phyloP scores from a whole-genome alignment of 805 yeast genomes.

The Ogataea ganodermae region DNA sequence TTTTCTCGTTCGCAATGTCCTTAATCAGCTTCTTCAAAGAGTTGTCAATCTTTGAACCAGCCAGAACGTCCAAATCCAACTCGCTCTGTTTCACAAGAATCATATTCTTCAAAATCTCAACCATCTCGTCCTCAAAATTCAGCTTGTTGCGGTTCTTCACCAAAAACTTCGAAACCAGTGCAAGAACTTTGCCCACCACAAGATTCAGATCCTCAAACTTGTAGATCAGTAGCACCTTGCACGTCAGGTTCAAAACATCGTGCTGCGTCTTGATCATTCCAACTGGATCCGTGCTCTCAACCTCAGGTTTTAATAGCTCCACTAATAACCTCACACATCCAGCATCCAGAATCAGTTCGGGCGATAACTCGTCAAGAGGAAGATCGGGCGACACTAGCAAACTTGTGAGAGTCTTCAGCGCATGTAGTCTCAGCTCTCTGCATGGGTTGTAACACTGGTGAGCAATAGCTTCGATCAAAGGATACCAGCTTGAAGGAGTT shows the following conservation, averaged over 20 bases:
- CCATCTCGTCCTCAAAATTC: slow-evolving; percentile 34
- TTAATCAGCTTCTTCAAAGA: slow-evolving; percentile 25
- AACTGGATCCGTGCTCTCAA: slow-evolving; percentile 55
- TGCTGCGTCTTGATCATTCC: slow-evolving; percentile 69
- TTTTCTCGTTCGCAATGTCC: slow-evolving; percentile 14
- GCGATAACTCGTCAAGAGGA: slow-evolving; percentile 39
- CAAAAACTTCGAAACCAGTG: slow-evolving; percentile 30
- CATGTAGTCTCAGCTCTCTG: slow-evolving; percentile 67
- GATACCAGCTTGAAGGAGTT: slow-evolving; percentile 44
- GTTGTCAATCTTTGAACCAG: slow-evolving; percentile 28
- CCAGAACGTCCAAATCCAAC: slow-evolving; percentile 26
- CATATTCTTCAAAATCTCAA: slow-evolving; percentile 37
- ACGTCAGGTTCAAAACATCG: slow-evolving; percentile 65
- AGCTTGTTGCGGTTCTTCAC: slow-evolving; percentile 25
- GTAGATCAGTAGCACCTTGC: slow-evolving; percentile 50
- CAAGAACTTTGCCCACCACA: slow-evolving; percentile 31
- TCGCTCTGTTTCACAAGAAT: slow-evolving; percentile 32
- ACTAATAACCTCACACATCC: slow-evolving; percentile 75
- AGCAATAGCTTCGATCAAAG: slow-evolving; percentile 78
- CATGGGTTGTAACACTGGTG: slow-evolving; percentile 91
- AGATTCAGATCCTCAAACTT: slow-evolving; percentile 28
- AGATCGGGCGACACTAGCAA: slow-evolving; percentile 44
- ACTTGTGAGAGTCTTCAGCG: slow-evolving; percentile 60
- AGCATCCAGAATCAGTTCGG: slow-evolving; percentile 63
- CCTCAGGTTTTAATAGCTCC: slow-evolving; percentile 67